Evolutionary conservation across 2,329 filamentous ascomycete genomes (phyloP), one percentile per base, ranked within the genome.

Genomic region (Hypomyces perniciosus): DNA sequence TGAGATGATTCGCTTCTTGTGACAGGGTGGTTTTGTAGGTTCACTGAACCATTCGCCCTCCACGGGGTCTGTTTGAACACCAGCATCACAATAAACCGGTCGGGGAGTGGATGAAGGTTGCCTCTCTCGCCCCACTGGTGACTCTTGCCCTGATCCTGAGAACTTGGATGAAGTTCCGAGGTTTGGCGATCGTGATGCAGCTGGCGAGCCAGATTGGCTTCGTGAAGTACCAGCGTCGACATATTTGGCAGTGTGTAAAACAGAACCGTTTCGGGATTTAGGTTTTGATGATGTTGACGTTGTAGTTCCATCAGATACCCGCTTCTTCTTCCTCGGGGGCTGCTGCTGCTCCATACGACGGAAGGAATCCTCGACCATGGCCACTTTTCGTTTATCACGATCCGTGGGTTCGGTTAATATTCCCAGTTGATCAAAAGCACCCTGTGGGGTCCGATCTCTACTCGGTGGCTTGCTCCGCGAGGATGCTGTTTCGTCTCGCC

Each of bases 301-400:
- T 1, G 56, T 59, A 4, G 69, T 72, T 5, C 79, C 79, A 56
- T 84, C 81, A 0, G 81, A 84, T 2, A 70, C 65, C 6, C 81
- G 75, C 62, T 85, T 85, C 65, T 85, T 85, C 65, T 85, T 85
- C 30, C 76, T 74, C 0, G 73, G 71, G 1, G 78, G 70, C 35
- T 69, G 78, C 53, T 75, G 70, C 51, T 78, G 78, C 58, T 81
- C 81, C 76, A 83, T 81, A 26, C 75, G 80, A 50, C 80, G 75
- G 62, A 86, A 80, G 2, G 79, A 73, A 53, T 84, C 80, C 57
- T 86, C 83, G 0, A 84, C 75, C 76, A 82, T 82, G 20, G 80
- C 78, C 8, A 85, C 76, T 58, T 86, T 86, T 34, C 83, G 72
- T 66, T 86, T 85, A 54, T 86, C 83, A 30, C 83, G 76, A 56